These are phyloP conservation scores for Huntiella decipiens DNA, from an alignment of 2,329 filamentous ascomycete species.

Conservation along the genomic window DNA sequence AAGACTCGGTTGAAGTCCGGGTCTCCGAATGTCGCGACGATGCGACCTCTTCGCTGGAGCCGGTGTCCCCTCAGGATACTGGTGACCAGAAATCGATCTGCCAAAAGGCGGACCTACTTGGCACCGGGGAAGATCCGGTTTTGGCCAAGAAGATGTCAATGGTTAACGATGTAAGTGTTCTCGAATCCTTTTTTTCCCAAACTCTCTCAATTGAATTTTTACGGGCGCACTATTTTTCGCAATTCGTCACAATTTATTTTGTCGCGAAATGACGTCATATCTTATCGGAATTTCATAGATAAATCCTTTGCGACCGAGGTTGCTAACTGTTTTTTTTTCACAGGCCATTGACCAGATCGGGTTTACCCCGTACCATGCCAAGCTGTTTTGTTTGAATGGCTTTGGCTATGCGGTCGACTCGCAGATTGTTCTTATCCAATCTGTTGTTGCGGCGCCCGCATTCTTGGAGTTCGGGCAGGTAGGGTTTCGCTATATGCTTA, in stretches of 20 bases:
- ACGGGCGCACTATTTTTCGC: too few species aligned
- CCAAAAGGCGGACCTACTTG: too few species aligned
- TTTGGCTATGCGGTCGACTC: conserved; percentile 35
- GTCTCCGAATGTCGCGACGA: too few species aligned
- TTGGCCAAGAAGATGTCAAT: conserved; percentile 49
- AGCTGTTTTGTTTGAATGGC: conserved; percentile 42
- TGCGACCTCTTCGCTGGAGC: too few species aligned
- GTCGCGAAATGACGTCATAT: too few species aligned
- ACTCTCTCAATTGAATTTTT: too few species aligned
- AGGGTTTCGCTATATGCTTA: conserved; percentile 37
- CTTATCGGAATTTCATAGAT: too few species aligned
- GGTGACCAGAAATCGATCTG: too few species aligned
- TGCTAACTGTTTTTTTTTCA: not conserved
- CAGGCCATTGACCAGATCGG: conserved; percentile 39
- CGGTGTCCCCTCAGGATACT: too few species aligned
- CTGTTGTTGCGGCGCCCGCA: conserved; percentile 39
- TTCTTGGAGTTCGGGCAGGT: conserved; percentile 37
- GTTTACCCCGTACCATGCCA: conserved; percentile 39
- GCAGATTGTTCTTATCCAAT: conserved; percentile 36
- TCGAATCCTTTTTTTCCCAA: not conserved
- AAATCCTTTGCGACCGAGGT: not conserved
- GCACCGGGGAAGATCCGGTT: conserved; percentile 30
- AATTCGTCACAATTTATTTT: too few species aligned
- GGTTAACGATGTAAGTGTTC: conserved; percentile 37
- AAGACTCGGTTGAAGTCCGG: too few species aligned